Evolutionary conservation across 176 grass and related monocot species (phyloP), one percentile per base, ranked within the genome.

Genomic region (Eragrostis curvula): DNA sequence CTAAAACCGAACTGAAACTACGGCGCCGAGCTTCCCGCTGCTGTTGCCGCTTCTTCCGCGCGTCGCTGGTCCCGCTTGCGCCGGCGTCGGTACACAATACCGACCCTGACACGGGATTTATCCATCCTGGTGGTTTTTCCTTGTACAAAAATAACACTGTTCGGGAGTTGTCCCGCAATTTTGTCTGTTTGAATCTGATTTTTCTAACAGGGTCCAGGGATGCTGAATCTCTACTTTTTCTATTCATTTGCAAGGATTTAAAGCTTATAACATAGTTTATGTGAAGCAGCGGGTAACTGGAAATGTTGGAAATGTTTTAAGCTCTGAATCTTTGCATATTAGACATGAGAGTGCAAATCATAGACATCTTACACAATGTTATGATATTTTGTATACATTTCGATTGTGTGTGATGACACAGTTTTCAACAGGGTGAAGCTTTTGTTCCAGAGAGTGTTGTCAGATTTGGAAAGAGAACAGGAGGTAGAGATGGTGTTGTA

Each of bases 381-480:
- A n/a, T 52, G 63, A 6, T 41, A 27, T 18, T 23, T 6, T 66
- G 16, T 41, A 2, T 36, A 27, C 73, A 13, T 48, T 42, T 36
- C 55, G 0, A 61, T 3, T 61, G 6, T 11, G 21, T 46, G 27
- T 70, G 43, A 2, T 84, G 18, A 68, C 28, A 13, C 66, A 60
- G 59, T 40, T 73, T 88, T 60, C 70, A 85, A 74, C 84, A 97
- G 95, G 95, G 95, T 21, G 95, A 97, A 85, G 88, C 92, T 62
- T 94, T 97, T 84, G 88, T 97, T 83, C 95, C 95, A 53, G 92
- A 97, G 77, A 91, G 78, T 77, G 88, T 81, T 89, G 86, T 97
- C 17, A 83, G 79, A 68, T 84, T 97, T 91, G 95, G 90, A 77
- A 92, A 80, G 41, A 92, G 95, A 87, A 57, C 68, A 77, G 79